Percentiles rank a stretch among this genome's conserved stretches.
phyloP scores from a whole-genome alignment of 331 rosid species.

The Acacia pycnantha region DNA sequence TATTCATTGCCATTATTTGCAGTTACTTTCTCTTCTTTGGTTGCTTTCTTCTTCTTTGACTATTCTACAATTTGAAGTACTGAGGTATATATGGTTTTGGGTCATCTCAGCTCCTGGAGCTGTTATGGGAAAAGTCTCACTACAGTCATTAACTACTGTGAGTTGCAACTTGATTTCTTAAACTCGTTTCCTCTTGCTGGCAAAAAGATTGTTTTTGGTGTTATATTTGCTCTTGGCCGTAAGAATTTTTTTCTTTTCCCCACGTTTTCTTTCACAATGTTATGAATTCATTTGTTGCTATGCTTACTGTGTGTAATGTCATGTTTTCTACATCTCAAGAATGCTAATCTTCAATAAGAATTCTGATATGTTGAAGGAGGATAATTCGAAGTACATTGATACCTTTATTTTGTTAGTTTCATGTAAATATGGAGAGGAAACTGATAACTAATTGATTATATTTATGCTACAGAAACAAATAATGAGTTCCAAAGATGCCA shows the following conservation, averaged over 20 bases:
- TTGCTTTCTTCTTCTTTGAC: too few species aligned
- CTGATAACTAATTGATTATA: neutral
- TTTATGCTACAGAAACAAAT: slow-evolving; percentile 7
- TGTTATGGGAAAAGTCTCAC: neutral
- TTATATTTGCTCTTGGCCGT: neutral
- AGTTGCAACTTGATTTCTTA: neutral
- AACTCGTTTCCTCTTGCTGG: neutral
- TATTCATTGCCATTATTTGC: too few species aligned
- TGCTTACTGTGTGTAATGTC: neutral
- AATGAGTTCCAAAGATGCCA: slow-evolving; percentile 45
- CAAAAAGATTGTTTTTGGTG: neutral
- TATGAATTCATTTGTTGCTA: neutral
- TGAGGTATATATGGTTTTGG: too few species aligned
- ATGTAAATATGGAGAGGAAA: neutral
- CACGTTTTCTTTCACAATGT: neutral
- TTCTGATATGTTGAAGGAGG: neutral
- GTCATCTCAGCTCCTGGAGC: neutral
- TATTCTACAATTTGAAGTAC: too few species aligned
- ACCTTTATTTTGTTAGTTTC: neutral
- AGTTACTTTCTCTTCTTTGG: too few species aligned
- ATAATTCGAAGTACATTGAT: neutral
- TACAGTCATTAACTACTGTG: neutral
- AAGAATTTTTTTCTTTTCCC: neutral
- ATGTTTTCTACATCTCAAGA: neutral
- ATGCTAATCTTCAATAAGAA: neutral